Base-by-base conservation (phyloP, 2,329 filamentous ascomycete species). In the Fusarium dlaminii region DNA sequence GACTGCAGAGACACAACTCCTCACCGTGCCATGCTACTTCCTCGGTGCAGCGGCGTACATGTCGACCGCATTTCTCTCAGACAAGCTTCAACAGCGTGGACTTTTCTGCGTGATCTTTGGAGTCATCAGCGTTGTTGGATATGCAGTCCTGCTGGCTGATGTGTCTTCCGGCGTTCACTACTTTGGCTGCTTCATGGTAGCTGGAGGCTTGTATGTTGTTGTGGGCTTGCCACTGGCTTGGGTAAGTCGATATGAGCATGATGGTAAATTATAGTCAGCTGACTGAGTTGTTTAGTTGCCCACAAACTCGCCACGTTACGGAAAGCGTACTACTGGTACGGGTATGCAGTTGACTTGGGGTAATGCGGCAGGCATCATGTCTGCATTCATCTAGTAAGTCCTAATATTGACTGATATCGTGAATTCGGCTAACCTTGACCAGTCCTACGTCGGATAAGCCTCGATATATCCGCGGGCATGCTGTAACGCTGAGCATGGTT, bases 1-100 rank as follows among this genome's bases (percentile, higher is more conserved):
- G 1, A 84, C 85, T 0, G 88, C 92, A 0, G 86, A 93, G 77
- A 89, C 94, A 11, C 93, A 95, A 80, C 89, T 93, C 37, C 87
- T 95, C 39, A 95, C 93, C 0, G 92, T 96, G 52, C 93, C 93
- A 0, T 94, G 92, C 81, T 95, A 95, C 79, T 89, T 90, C 10
- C 80, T 94, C 9, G 93, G 93, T 8, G 93, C 93, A 0, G 85
- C 91, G 11, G 89, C 88, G 0, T 95, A 94, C 80, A 88, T 95
- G 80, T 72, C 85, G 14, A 85, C 90, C 5, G 93, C 93, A 0
- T 89, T 87, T 76, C 81, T 93, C 49, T 94, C 91, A 9, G 93
- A 96, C 79, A 86, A 87, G 62, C 85, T 87, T 70, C 92, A 94
- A 81, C 87, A 84, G 64, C 89, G 93, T 45, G 93, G 88, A 1